Base-by-base conservation (phyloP, 2,329 filamentous ascomycete species). In the Lithohypha guttulata region DNA sequence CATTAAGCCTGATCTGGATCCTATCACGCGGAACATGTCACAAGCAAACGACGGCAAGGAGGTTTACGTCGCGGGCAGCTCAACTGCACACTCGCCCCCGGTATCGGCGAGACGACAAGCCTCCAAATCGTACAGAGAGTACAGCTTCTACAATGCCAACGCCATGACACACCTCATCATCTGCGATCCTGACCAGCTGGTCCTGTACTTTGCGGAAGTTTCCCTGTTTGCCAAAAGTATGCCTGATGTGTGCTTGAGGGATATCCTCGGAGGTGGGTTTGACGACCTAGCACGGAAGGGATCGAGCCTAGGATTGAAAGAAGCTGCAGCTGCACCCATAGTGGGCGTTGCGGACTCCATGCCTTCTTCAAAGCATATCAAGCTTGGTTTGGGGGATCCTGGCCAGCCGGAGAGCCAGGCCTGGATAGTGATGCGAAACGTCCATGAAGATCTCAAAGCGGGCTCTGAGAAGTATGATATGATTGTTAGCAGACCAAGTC, bases 81-180 rank as follows among this genome's bases (percentile, higher is more conserved):
- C 4, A n/a, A 19, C 9, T 7, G 15, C 6, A 11, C n/a, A 21
- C 11, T 21, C 23, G 2, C 25, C 14, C 3, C 20, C 25, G 6
- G 9, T 18, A 11, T 13, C 22, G 22, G 13, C 34, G 3, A 29
- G 23, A 14, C 8, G 13, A 11, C 34, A 29, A 26, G 15, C 23
- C 3, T 28, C 34, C 18, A 20, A 13, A 20, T 28, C 34, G 10
- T 37, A 37, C 18, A 23, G 34, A 13, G 34, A 37, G 25, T 37
- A 37, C 34, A 37, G 29, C 21, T 37, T 37, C 26, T 37, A 37
- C 34, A 29, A 37, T 29, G 29, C 34, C 6, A 37, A 29, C 15
- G 23, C 34, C 18, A 26, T 37, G 34, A 29, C 34, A 9, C 34
- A 37, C 25, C 26, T 37, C 10, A 29, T 37, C 14, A 29, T 37